phyloP scores from a whole-genome alignment of 768 basidiomycete genomes.

The Holtermannia corniformis region DNA sequence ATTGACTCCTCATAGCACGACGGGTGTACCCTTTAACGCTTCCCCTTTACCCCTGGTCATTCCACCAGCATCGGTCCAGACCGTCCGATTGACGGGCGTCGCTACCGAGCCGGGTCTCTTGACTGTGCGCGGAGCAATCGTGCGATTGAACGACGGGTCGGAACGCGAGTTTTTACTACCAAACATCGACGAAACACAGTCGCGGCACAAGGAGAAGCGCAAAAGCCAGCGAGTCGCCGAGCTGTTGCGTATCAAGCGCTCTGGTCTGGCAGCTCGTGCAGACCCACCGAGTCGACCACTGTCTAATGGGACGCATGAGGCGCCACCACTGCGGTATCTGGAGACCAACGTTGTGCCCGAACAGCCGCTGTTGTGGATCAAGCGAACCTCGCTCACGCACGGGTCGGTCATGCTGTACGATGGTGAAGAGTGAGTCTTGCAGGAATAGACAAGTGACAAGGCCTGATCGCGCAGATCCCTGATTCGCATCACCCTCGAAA shows the following conservation, averaged over 20 bases:
- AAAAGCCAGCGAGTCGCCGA: conserved; percentile 59
- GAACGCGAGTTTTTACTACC: conserved; percentile 67
- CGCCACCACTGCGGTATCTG: no score
- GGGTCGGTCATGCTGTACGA: conserved; percentile 92
- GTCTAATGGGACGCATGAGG: no score
- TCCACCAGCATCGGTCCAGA: conserved; percentile 64
- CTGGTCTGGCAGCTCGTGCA: conserved; percentile 58
- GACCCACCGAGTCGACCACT: conserved; percentile 9
- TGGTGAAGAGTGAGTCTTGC: conserved; percentile 70
- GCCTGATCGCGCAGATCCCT: conserved; percentile 53
- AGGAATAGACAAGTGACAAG: no score
- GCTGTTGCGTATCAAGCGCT: conserved; percentile 59
- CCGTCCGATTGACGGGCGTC: conserved; percentile 60
- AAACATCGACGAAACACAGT: conserved; percentile 60
- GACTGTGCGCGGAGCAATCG: conserved; percentile 63
- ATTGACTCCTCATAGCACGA: conserved; percentile 51
- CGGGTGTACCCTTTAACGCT: conserved; percentile 65
- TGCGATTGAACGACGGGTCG: conserved; percentile 65
- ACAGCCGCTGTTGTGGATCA: conserved; percentile 77
- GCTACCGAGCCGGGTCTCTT: conserved; percentile 60
- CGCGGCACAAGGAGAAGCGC: conserved; percentile 45
- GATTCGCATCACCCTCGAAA: conserved; percentile 80
- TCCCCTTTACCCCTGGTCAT: conserved; percentile 56
- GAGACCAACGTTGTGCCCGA: conserved; percentile 76
- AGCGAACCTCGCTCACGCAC: conserved; percentile 79